Evolutionary conservation across 306 rosid species (phyloP).

Genomic region (Prunus padus): DNA sequence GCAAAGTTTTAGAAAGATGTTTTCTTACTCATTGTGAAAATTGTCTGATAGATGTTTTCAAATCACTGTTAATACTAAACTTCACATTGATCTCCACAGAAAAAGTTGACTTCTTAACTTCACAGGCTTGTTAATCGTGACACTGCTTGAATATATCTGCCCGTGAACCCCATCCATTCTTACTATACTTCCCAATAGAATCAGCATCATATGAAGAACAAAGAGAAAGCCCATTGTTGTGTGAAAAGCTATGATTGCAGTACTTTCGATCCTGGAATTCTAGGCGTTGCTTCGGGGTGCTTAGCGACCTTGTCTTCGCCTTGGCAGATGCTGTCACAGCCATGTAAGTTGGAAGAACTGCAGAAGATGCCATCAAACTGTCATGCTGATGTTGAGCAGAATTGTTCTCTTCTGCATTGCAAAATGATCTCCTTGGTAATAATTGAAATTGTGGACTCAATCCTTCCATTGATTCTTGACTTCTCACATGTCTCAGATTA

Average conservation of each 20-base stretch:
- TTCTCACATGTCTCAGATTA: constrained; percentile 21
- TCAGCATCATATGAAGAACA: constrained; percentile 44
- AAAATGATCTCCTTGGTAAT: constrained; percentile 58
- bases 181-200: constrained; percentile 25
- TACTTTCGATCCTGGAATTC: constrained; percentile 35
- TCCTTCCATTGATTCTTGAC: constrained; percentile 32
- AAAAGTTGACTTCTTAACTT: neutral
- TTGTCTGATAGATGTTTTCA: neutral
- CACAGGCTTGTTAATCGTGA: neutral
- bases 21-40: too few species aligned
- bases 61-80: neutral
- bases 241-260: constrained; percentile 29
- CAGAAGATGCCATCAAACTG: constrained; percentile 47
- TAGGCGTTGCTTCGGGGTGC: constrained; percentile 65
- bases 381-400: constrained; percentile 32
- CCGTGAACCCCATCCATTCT: neutral
- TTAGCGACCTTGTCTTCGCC: constrained; percentile 64
- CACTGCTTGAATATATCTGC: neutral
- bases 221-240: constrained; percentile 20
- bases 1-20: too few species aligned
- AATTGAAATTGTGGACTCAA: constrained; percentile 29
- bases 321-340: constrained; percentile 56
- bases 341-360: constrained; percentile 54
- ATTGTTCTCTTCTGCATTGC: constrained; percentile 31
- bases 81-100: neutral